Evolutionary conservation across 202 grass and related monocot genomes (phyloP).

Genomic region (Saccharum hybrid): DNA sequence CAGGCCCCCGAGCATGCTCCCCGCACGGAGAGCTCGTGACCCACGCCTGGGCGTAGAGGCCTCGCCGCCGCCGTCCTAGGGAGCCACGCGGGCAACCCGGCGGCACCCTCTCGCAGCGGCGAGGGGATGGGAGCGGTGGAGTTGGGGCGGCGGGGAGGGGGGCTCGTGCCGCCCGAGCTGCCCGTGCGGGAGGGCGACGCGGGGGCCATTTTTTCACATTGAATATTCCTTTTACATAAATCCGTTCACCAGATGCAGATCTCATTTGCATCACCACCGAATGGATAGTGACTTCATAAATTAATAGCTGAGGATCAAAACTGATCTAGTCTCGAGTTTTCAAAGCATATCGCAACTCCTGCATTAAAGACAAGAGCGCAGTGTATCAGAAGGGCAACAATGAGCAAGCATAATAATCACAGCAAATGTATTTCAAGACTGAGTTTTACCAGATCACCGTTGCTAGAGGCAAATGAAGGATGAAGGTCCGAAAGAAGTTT

Average conservation of each 20-base stretch:
- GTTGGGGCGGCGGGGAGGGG: too few relatives aligned
- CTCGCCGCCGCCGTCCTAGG: too few relatives aligned
- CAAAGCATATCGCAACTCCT: constrained; percentile 78
- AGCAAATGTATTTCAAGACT: constrained; percentile 26
- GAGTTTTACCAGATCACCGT: constrained; percentile 78
- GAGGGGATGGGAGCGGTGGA: too few relatives aligned
- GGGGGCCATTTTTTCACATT: constrained; percentile 43
- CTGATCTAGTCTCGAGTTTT: constrained; percentile 62
- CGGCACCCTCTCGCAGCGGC: too few relatives aligned
- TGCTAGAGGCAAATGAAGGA: constrained; percentile 54
- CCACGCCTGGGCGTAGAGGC: too few relatives aligned
- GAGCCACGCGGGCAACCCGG: too few relatives aligned
- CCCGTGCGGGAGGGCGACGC: too few relatives aligned
- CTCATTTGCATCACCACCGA: constrained; percentile 6
- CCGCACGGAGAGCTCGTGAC: too few relatives aligned
- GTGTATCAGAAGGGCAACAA: constrained; percentile 27
- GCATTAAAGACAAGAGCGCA: not conserved
- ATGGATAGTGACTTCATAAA: constrained; percentile 6
- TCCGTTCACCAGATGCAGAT: not conserved
- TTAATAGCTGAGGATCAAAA: constrained; percentile 4
- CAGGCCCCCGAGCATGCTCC: too few relatives aligned
- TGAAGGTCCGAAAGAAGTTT: constrained; percentile 70
- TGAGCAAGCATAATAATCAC: constrained; percentile 19
- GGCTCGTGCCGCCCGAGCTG: too few relatives aligned
- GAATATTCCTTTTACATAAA: constrained; percentile 39